Percentiles rank a stretch among this genome's conserved stretches.
These are phyloP conservation scores for Verticillium nonalfalfae DNA, from an alignment of 2,329 filamentous ascomycete genomes.

Conservation along the genomic window DNA sequence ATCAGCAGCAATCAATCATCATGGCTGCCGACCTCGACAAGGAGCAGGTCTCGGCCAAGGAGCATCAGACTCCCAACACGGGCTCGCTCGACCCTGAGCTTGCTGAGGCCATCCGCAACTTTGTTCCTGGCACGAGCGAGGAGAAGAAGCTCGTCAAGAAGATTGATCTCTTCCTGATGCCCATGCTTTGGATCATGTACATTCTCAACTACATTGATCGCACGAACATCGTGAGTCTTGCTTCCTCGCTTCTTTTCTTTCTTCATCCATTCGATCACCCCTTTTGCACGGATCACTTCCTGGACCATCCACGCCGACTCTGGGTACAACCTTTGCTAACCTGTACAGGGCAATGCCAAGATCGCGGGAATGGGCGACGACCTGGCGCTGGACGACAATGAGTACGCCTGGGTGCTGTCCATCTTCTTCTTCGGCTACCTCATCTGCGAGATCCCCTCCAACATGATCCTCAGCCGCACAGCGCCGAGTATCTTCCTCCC, in stretches of 20 bases:
- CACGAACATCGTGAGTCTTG: slow-evolving; percentile 18
- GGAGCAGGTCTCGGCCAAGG: slow-evolving; percentile 5
- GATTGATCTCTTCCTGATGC: slow-evolving; percentile 9
- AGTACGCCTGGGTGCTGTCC: slow-evolving; percentile 44
- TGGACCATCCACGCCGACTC: neutral
- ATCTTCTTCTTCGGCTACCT: slow-evolving; percentile 55
- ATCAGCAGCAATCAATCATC: neutral
- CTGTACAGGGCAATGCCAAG: slow-evolving; percentile 36
- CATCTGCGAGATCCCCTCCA: slow-evolving; percentile 56
- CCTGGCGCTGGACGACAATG: slow-evolving; percentile 34
- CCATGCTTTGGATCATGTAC: slow-evolving; percentile 13
- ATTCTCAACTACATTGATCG: slow-evolving; percentile 21
- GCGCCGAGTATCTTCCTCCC: slow-evolving; percentile 48
- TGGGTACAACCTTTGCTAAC: neutral
- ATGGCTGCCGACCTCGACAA: slow-evolving; percentile 2
- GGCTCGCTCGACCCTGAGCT: slow-evolving; percentile 14
- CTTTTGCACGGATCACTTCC: neutral
- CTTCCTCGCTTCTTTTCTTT: neutral
- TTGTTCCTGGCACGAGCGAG: slow-evolving; percentile 16
- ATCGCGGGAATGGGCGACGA: slow-evolving; percentile 43
- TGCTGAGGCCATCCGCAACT: slow-evolving; percentile 17
- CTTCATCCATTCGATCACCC: neutral
- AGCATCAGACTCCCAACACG: slow-evolving; percentile 6
- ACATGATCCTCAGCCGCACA: slow-evolving; percentile 48
- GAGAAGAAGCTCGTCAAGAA: slow-evolving; percentile 14